A percentile compares a stretch with the other conserved stretches of the same genome.
These are phyloP conservation scores for Radiomyces spectabilis DNA, from an alignment of 192 early-diverging fungal genomes.

Conservation along the genomic window DNA sequence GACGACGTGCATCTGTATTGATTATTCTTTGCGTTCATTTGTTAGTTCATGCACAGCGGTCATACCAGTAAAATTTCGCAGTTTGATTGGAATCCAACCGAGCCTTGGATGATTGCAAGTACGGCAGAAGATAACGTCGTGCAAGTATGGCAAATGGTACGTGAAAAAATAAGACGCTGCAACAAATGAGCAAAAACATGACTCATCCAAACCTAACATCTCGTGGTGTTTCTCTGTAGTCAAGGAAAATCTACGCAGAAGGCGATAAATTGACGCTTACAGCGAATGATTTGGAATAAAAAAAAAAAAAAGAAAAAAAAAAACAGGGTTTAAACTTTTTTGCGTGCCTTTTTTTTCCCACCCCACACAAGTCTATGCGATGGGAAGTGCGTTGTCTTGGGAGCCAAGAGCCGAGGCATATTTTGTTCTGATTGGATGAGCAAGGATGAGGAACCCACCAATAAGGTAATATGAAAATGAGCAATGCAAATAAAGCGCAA, in stretches of 20 bases:
- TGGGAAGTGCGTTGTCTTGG: neutral
- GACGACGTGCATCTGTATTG: too few species aligned
- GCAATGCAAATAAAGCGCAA: too few species aligned
- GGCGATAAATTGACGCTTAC: slow-evolving; percentile 16
- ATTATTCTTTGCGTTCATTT: too few species aligned
- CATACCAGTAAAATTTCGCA: slow-evolving; percentile 96
- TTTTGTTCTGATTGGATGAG: neutral
- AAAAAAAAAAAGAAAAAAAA: slow-evolving; percentile 6
- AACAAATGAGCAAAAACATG: too few species aligned
- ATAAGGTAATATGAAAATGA: too few species aligned
- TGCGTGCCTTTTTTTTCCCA: neutral
- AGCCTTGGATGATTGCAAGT: slow-evolving; percentile 92
- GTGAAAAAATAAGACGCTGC: neutral
- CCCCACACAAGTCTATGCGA: neutral
- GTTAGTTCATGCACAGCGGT: slow-evolving; percentile 96
- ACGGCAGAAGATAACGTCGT: slow-evolving; percentile 95
- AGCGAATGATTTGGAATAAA: slow-evolving; percentile 22
- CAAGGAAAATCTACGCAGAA: slow-evolving; percentile 26
- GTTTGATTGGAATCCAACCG: slow-evolving; percentile 89
- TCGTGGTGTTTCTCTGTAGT: slow-evolving; percentile 8
- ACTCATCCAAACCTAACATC: neutral
- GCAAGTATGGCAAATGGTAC: slow-evolving; percentile 98
- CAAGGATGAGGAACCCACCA: too few species aligned
- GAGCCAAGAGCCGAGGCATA: neutral
- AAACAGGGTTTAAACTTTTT: neutral